Conservation (phyloP, 441 rosid genomes). For the Populus hybrid region DNA sequence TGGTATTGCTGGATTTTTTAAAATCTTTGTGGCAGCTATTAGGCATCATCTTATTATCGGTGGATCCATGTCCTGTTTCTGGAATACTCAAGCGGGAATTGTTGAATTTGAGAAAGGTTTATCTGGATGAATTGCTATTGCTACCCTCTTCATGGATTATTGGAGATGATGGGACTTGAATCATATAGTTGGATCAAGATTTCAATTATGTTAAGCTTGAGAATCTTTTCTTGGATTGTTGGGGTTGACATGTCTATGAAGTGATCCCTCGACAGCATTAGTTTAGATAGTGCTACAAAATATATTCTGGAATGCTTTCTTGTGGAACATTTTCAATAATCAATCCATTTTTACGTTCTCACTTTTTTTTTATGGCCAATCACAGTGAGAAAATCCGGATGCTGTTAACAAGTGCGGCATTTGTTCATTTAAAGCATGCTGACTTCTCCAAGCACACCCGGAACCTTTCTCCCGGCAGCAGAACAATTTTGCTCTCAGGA, state of each 20-base stretch:
- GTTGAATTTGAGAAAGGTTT: background rate
- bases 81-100: background rate
- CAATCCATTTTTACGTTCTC: conserved; percentile 22
- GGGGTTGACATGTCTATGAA: background rate
- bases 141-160: background rate
- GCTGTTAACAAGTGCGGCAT: conserved; percentile 83
- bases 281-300: background rate
- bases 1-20: background rate
- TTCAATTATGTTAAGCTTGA: background rate
- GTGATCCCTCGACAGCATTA: background rate
- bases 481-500: conserved; percentile 84
- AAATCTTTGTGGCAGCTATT: background rate
- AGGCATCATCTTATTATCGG: conserved; percentile 5
- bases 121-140: background rate
- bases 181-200: background rate
- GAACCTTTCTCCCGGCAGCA: conserved; percentile 90
- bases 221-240: background rate
- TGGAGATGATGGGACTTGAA: conserved; percentile 6
- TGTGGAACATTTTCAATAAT: conserved; percentile 11
- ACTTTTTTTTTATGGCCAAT: conserved; percentile 1
- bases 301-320: background rate
- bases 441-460: conserved; percentile 87
- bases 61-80: background rate
- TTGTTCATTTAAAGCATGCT: conserved; percentile 71
- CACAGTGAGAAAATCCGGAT: conserved; percentile 70